A percentile compares a stretch with the other conserved stretches of the same genome.
phyloP scores from a whole-genome alignment of 176 grass and related monocot species.

The Oryza officinalis region DNA sequence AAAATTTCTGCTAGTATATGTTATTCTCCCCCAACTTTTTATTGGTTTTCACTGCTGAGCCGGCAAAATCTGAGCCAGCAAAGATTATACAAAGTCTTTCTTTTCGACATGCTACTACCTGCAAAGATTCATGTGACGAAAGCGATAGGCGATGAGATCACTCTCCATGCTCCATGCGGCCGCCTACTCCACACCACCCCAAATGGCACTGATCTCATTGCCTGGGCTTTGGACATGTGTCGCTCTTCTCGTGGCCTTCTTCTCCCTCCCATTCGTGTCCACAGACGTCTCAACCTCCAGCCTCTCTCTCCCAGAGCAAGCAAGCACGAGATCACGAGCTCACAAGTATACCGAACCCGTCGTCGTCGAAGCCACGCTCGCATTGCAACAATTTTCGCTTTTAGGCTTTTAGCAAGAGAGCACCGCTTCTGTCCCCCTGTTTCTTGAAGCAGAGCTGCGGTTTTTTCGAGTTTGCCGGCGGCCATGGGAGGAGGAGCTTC shows the following conservation, averaged over 20 bases:
- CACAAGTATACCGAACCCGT: neutral
- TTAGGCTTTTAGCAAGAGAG: neutral
- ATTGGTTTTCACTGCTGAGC: neutral
- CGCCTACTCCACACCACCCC: neutral
- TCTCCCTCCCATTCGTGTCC: conserved; percentile 11
- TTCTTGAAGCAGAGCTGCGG: conserved; percentile 9
- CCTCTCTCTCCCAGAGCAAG: neutral
- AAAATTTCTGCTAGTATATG: neutral
- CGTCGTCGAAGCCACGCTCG: neutral
- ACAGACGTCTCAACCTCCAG: conserved; percentile 28
- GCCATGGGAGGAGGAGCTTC: conserved; percentile 23
- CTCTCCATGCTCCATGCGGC: neutral
- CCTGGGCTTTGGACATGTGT: conserved; percentile 29
- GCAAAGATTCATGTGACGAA: conserved; percentile 44
- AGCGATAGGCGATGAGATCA: conserved; percentile 37
- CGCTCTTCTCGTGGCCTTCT: conserved; percentile 20
- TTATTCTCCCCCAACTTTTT: too few relatives aligned
- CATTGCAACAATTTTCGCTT: conserved; percentile 19
- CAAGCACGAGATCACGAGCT: neutral
- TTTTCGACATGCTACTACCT: neutral
- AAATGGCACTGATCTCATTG: conserved; percentile 1
- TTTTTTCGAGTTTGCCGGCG: neutral
- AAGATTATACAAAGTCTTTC: neutral
- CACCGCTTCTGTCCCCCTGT: neutral
- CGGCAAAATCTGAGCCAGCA: conserved; percentile 1